These are phyloP conservation scores for Penicillium sp. DNA, from an alignment of 2,329 filamentous ascomycete genomes.

Conservation along the genomic window DNA sequence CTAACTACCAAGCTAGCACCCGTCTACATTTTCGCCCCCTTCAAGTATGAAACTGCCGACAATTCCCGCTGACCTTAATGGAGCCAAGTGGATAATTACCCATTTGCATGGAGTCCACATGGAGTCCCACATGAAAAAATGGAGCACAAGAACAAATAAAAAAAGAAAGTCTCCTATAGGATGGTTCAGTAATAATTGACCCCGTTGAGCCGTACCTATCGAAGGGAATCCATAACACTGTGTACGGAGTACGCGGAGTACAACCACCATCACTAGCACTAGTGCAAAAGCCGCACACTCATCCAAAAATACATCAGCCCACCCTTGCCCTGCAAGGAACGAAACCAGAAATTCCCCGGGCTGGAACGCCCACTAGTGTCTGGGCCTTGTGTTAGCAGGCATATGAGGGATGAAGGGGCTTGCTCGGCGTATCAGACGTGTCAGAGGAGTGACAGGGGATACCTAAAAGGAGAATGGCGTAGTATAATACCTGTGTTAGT, in stretches of 20 bases:
- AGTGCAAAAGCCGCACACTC: neutral
- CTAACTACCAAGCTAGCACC: neutral
- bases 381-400: neutral
- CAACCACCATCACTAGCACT: neutral
- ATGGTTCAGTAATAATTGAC: neutral
- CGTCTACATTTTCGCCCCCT: neutral
- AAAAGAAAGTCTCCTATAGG: neutral
- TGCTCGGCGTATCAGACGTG: neutral
- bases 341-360: neutral
- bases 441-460: neutral
- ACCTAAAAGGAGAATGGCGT: neutral
- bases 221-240: neutral
- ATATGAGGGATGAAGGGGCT: neutral
- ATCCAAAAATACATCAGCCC: neutral
- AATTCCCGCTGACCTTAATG: neutral
- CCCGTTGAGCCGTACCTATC: too few relatives aligned
- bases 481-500: neutral
- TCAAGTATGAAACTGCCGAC: neutral
- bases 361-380: neutral
- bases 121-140: neutral
- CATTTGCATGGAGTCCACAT: neutral
- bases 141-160: neutral
- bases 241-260: neutral
- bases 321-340: slow-evolving; percentile 8
- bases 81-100: neutral